Evolutionary conservation across 2,329 filamentous ascomycete species (phyloP).

Genomic region (Pochonia chlamydosporia): DNA sequence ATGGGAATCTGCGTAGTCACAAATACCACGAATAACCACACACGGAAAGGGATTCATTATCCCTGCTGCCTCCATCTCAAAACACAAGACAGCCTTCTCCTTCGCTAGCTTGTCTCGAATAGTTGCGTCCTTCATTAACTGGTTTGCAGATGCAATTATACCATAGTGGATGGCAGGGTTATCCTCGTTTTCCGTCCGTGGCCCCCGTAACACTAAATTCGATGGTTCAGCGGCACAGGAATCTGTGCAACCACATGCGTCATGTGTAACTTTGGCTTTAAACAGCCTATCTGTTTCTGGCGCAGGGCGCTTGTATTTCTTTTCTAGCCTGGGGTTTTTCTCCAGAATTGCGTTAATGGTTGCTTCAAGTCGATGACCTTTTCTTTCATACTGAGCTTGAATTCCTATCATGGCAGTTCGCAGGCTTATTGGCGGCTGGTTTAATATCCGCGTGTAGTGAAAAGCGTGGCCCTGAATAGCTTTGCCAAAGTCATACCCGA

Average conservation of each 20-base stretch:
- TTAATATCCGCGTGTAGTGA: constrained; percentile 5
- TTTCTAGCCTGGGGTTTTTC: neutral
- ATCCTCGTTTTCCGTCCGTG: neutral
- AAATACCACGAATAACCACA: constrained; percentile 28
- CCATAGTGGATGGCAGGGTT: constrained; percentile 16
- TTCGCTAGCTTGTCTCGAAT: constrained; percentile 18
- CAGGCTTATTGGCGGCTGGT: constrained; percentile 12
- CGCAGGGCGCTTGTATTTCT: constrained; percentile 4
- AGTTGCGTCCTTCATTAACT: neutral
- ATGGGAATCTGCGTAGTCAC: constrained; percentile 29
- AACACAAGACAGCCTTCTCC: constrained; percentile 2
- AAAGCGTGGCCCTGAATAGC: constrained; percentile 10
- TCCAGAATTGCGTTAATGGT: neutral
- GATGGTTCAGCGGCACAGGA: neutral
- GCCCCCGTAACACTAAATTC: neutral
- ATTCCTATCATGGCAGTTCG: constrained; percentile 6
- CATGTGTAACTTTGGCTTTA: constrained; percentile 3
- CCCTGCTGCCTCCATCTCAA: constrained; percentile 26
- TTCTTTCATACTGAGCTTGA: neutral
- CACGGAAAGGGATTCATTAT: constrained; percentile 23
- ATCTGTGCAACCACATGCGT: neutral
- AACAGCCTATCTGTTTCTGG: constrained; percentile 5
- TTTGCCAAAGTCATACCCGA: constrained; percentile 20
- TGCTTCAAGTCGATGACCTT: constrained; percentile 9
- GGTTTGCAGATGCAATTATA: constrained; percentile 5